phyloP scores from a whole-genome alignment of 345 rosid species.

The Eucalyptus polybractea region DNA sequence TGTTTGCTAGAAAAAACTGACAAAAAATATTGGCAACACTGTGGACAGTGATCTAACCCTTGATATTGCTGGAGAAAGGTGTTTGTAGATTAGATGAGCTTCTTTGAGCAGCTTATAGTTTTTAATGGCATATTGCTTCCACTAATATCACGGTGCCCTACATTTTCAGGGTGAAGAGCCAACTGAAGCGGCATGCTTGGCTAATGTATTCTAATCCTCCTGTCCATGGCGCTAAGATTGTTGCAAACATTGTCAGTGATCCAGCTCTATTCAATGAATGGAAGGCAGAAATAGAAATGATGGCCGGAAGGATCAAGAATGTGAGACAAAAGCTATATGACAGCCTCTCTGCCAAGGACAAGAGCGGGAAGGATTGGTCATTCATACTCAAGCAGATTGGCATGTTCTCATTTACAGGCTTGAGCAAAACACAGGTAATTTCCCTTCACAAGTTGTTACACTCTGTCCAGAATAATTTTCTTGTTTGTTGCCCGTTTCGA shows the following conservation, averaged over 20 bases:
- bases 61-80: background rate
- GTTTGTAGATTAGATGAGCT: background rate
- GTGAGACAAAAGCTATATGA: slow-evolving; percentile 70
- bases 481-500: background rate
- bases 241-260: slow-evolving; percentile 84
- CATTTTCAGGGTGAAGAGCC: slow-evolving; percentile 87
- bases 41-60: background rate
- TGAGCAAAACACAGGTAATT: slow-evolving; percentile 80
- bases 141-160: background rate
- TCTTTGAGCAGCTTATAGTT: background rate
- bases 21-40: background rate
- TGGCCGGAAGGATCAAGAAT: slow-evolving; percentile 93
- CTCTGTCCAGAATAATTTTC: background rate
- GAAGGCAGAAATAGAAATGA: slow-evolving; percentile 94
- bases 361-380: slow-evolving; percentile 93
- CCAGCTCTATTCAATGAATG: slow-evolving; percentile 68
- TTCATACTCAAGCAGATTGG: slow-evolving; percentile 87
- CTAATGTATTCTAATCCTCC: slow-evolving; percentile 98
- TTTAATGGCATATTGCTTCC: background rate
- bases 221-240: slow-evolving; percentile 88
- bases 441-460: background rate
- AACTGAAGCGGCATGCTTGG: slow-evolving; percentile 82
- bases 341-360: slow-evolving; percentile 66
- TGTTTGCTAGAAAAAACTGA: background rate
- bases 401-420: slow-evolving; percentile 97